Percentiles rank a stretch among this genome's conserved stretches.
Conservation (phyloP, 192 early-diverging fungal genomes). For the Coemansia furcata region DNA sequence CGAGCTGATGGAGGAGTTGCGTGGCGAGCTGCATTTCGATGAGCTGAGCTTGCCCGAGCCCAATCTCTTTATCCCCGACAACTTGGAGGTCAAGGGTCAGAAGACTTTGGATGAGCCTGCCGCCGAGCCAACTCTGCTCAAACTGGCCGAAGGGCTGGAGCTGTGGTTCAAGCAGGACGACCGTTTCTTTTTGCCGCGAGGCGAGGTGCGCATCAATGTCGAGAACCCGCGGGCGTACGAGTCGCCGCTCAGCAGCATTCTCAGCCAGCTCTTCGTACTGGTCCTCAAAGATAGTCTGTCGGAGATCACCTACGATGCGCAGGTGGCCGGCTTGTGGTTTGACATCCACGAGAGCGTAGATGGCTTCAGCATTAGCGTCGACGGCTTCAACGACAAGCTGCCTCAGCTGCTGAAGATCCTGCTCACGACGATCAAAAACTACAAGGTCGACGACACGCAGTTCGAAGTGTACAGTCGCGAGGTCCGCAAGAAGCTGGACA, state of each 20-base stretch:
- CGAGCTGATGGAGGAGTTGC: slow-evolving; percentile 46
- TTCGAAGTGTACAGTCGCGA: slow-evolving; percentile 84
- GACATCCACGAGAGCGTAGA: slow-evolving; percentile 68
- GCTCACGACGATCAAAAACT: slow-evolving; percentile 62
- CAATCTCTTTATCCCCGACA: slow-evolving; percentile 85
- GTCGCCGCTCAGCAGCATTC: slow-evolving; percentile 69
- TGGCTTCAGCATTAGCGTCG: slow-evolving; percentile 67
- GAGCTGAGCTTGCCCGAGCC: slow-evolving; percentile 67
- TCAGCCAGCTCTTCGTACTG: slow-evolving; percentile 69
- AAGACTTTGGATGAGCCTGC: slow-evolving; percentile 8
- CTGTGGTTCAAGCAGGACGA: slow-evolving; percentile 97
- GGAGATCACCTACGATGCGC: slow-evolving; percentile 88
- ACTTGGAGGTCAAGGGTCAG: slow-evolving; percentile 66
- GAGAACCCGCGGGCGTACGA: slow-evolving; percentile 75
- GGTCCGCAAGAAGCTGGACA: slow-evolving; percentile 69
- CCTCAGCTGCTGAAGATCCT: slow-evolving; percentile 67
- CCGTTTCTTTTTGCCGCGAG: slow-evolving; percentile 87
- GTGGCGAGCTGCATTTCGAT: slow-evolving; percentile 26
- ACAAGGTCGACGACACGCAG: slow-evolving; percentile 63
- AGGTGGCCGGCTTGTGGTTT: slow-evolving; percentile 82
- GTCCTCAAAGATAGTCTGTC: slow-evolving; percentile 80
- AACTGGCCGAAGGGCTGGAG: slow-evolving; percentile 42
- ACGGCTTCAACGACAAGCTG: slow-evolving; percentile 90
- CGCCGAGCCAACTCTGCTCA: slow-evolving; percentile 31
- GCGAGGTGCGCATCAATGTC: slow-evolving; percentile 69